Percentiles rank a stretch among this genome's conserved stretches.
Evolutionary conservation across 23 red algal genomes (phyloP).

Genomic region (Chondrus crispus): DNA sequence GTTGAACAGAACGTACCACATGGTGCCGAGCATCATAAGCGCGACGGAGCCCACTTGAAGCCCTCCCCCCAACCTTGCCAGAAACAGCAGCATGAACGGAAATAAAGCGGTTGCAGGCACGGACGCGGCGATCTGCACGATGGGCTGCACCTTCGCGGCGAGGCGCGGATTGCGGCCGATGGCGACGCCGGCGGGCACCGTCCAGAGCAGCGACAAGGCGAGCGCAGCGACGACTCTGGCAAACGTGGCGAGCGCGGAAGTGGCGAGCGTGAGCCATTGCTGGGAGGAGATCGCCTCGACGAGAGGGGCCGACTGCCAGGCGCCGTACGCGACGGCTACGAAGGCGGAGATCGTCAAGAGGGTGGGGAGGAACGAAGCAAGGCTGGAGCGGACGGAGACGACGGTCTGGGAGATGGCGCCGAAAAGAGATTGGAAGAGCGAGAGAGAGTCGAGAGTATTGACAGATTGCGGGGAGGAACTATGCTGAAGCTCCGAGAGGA

Average conservation of each 20-base stretch:
- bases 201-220: slow-evolving; percentile 80
- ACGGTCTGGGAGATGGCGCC: not conserved
- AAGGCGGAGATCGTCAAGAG: not conserved
- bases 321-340: slow-evolving; percentile 18
- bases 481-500: not conserved
- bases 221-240: slow-evolving; percentile 80
- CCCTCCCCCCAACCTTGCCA: slow-evolving; percentile 82
- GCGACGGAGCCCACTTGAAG: slow-evolving; percentile 86
- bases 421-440: not conserved
- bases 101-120: slow-evolving; percentile 99
- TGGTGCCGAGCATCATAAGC: slow-evolving; percentile 97
- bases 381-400: not conserved
- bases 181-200: slow-evolving; percentile 88
- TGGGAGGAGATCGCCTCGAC: slow-evolving; percentile 32
- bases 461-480: not conserved
- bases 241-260: slow-evolving; percentile 71
- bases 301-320: slow-evolving; percentile 28
- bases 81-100: slow-evolving; percentile 87
- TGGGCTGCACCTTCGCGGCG: slow-evolving; percentile 76
- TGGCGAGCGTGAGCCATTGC: slow-evolving; percentile 62
- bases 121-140: slow-evolving; percentile 97
- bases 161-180: slow-evolving; percentile 84
- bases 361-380: not conserved
- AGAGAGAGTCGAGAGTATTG: not conserved
- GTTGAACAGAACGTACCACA: slow-evolving; percentile 99